Conservation (phyloP, 2,329 filamentous ascomycete genomes). For the Aquanectria penicillioides region DNA sequence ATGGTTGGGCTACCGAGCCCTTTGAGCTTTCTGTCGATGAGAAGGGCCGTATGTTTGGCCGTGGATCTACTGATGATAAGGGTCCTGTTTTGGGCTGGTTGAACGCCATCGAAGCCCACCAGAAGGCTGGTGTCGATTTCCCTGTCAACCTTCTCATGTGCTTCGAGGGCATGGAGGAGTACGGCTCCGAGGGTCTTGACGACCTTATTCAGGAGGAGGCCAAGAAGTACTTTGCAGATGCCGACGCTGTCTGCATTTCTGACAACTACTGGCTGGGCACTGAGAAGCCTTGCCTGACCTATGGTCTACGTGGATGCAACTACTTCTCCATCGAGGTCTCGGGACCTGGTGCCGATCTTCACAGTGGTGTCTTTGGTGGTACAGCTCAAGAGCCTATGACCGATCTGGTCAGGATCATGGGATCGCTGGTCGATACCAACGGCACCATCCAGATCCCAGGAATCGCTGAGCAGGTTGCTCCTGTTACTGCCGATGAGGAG, state of each 20-base stretch:
- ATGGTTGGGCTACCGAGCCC: slow-evolving; percentile 96
- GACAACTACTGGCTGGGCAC: slow-evolving; percentile 99
- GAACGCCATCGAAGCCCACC: slow-evolving; percentile 97
- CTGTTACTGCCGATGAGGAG: slow-evolving; percentile 87
- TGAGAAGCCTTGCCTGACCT: slow-evolving; percentile 97
- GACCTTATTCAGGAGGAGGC: slow-evolving; percentile 93
- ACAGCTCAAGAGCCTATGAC: slow-evolving; percentile 99
- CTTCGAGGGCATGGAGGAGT: slow-evolving; percentile 99
- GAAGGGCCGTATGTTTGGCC: slow-evolving; percentile 94
- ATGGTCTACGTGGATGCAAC: slow-evolving; percentile 96
- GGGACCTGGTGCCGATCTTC: slow-evolving; percentile 91
- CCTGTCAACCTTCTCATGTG: slow-evolving; percentile 99
- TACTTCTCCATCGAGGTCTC: slow-evolving; percentile 95
- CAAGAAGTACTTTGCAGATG: slow-evolving; percentile 93
- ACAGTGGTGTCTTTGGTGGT: slow-evolving; percentile 96
- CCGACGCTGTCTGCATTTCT: slow-evolving; percentile 96
- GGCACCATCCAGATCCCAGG: slow-evolving; percentile 97
- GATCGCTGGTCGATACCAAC: slow-evolving; percentile 84
- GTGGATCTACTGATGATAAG: slow-evolving; percentile 97
- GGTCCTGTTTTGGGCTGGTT: slow-evolving; percentile 97
- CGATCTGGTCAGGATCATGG: slow-evolving; percentile 85
- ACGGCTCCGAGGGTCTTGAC: slow-evolving; percentile 94
- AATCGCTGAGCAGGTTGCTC: slow-evolving; percentile 91
- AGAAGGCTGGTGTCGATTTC: slow-evolving; percentile 93
- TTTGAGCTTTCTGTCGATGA: slow-evolving; percentile 89